These are phyloP conservation scores for Aspergillus nidulans DNA, from an alignment of 495 filamentous ascomycete species.

Conservation along the genomic window DNA sequence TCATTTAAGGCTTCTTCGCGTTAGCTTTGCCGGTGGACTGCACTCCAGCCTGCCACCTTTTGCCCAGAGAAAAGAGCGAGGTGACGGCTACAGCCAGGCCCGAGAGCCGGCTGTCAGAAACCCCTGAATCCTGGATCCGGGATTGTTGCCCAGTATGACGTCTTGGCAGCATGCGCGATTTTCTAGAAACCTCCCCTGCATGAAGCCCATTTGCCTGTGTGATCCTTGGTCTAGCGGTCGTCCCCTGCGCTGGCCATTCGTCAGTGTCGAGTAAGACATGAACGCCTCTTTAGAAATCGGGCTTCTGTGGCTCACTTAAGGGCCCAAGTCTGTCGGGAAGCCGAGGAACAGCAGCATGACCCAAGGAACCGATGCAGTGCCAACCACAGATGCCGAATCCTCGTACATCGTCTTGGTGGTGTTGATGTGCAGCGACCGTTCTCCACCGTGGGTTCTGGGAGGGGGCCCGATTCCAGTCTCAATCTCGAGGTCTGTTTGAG, in stretches of 20 bases:
- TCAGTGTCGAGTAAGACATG: not conserved
- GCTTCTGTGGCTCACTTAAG: not conserved
- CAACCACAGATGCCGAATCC: not conserved
- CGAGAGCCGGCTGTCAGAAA: constrained; percentile 1
- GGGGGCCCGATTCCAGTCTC: too few species aligned
- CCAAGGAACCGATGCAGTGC: not conserved
- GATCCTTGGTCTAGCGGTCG: not conserved
- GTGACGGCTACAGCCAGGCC: not conserved
- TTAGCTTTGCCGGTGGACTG: not conserved
- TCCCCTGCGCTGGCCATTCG: not conserved
- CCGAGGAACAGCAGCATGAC: not conserved
- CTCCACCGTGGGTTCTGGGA: too few species aligned
- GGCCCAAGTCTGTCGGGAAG: not conserved
- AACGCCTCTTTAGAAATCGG: not conserved
- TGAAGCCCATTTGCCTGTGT: not conserved
- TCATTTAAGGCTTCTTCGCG: not conserved
- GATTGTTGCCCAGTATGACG: not conserved
- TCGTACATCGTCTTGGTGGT: not conserved
- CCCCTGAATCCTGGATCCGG: constrained; percentile 1
- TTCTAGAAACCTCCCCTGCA: constrained; percentile 14
- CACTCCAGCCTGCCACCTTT: not conserved
- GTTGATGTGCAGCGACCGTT: not conserved
- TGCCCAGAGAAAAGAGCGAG: not conserved
- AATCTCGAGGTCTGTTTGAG: not conserved
- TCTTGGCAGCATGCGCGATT: constrained; percentile 8